These are phyloP conservation scores for Avena insularis DNA, from an alignment of 176 grass and related monocot species.

Conservation along the genomic window DNA sequence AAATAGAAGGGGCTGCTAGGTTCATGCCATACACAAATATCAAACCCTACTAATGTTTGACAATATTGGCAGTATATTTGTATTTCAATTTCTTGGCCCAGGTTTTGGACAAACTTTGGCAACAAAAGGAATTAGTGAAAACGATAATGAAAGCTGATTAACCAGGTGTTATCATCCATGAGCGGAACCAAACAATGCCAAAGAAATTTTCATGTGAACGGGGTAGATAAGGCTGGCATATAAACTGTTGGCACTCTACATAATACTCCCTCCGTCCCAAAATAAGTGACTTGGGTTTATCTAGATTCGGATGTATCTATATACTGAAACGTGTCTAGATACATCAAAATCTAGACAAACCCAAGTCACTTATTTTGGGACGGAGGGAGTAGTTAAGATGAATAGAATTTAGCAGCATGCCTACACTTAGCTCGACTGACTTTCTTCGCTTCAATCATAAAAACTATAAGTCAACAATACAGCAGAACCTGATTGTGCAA, in stretches of 20 bases:
- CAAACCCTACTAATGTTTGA: not conserved
- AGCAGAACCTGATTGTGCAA: not conserved
- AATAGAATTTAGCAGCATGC: not conserved
- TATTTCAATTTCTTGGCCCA: not conserved
- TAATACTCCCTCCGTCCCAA: not conserved
- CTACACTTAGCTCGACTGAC: not conserved
- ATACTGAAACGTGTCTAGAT: too few species aligned
- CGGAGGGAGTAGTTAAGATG: not conserved
- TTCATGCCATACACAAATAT: not conserved
- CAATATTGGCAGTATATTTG: not conserved
- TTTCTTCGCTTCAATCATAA: not conserved
- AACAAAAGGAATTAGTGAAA: not conserved
- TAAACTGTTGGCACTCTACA: not conserved
- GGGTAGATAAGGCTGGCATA: not conserved
- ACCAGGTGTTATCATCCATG: not conserved
- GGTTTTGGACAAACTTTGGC: not conserved
- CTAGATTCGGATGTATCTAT: too few species aligned
- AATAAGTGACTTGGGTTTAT: too few species aligned
- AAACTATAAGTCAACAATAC: not conserved
- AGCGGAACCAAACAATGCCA: not conserved
- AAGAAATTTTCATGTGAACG: not conserved
- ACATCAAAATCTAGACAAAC: too few species aligned
- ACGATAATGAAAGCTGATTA: too few species aligned
- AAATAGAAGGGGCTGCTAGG: not conserved
- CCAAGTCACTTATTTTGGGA: too few species aligned